Evolutionary conservation across 2,329 filamentous ascomycete genomes (phyloP), one percentile per base, ranked within the genome.

Genomic region (Leptographium lundbergii): DNA sequence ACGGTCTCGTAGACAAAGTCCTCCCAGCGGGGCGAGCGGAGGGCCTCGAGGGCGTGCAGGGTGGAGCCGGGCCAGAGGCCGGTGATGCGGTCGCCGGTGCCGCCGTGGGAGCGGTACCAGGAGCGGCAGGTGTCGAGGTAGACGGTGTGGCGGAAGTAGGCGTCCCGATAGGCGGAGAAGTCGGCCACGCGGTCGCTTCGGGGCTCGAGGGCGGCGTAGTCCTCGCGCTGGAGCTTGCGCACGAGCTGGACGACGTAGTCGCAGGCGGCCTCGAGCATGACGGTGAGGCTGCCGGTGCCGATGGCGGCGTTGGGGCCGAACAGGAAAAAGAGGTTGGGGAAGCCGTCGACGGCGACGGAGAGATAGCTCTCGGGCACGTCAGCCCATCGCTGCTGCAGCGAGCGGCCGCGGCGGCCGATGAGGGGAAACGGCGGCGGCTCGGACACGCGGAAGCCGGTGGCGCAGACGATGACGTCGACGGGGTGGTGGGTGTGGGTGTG

Each of bases 91-190:
- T 72, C 65, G 6, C 72, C 73, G 11, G 64, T 66, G 27, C 72
- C 74, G 24, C 71, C 71, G 11, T 73, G 71, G 36, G 73, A 71
- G 65, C 78, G 77, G 66, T 82, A 82, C 79, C 79, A 82, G 57
- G 75, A 78, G 61, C 73, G 74, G 66, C 79, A 82, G 11, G 69
- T 66, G 48, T 75, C 76, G 6, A 71, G 67, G 65, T 77, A 80
- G 2, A 80, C 76, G 27, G 62, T 63, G 56, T 59, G 25, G 24
- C 29, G 27, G 65, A 81, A 77, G 63, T 80, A 77, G 56, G 73
- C 71, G 48, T 74, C 71, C 39, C 74, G 72, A 65, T 77, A 80
- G 29, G 69, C 70, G 50, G 69, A 70, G 64, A 78, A 81, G 60
- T 79, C 77, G 25, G 72, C 67, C 29, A 79, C 73, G 19, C 74